Evolutionary conservation across 2,329 filamentous ascomycete genomes (phyloP).

Genomic region (Aspergillus sp.): DNA sequence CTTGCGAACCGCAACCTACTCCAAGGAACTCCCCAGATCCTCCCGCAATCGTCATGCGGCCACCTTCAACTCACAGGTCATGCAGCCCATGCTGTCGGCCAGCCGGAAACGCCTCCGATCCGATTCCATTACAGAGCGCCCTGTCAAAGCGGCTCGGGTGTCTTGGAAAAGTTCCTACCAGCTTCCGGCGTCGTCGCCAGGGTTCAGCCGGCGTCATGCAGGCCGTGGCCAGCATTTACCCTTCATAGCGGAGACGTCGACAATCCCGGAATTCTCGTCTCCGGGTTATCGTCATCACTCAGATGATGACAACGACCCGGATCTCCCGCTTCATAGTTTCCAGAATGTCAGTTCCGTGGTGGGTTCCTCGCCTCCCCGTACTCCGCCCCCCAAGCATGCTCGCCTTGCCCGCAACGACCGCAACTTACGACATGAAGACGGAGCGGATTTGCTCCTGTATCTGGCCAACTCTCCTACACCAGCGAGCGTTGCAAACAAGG

Average conservation of each 20-base stretch:
- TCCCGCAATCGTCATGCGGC: conserved; percentile 42
- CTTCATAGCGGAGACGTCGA: conserved; percentile 71
- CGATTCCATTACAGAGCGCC: conserved; percentile 55
- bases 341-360: conserved; percentile 50
- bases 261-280: conserved; percentile 64
- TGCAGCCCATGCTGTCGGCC: conserved; percentile 47
- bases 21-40: conserved; percentile 69
- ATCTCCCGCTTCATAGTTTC: conserved; percentile 60
- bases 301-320: conserved; percentile 79
- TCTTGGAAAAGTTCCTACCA: conserved; percentile 76
- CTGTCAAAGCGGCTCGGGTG: conserved; percentile 57
- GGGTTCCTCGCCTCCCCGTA: conserved; percentile 79
- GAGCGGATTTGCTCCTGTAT: conserved; percentile 76
- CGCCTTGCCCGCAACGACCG: conserved; percentile 51
- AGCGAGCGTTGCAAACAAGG: conserved; percentile 56
- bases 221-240: conserved; percentile 75
- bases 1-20: conserved; percentile 78
- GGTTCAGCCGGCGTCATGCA: conserved; percentile 70
- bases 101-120: conserved; percentile 69
- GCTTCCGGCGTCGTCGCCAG: conserved; percentile 81
- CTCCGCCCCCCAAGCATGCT: conserved; percentile 64
- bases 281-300: conserved; percentile 35
- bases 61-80: conserved; percentile 42
- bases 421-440: conserved; percentile 67
- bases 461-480: conserved; percentile 89